Evolutionary conservation across 1,139 yeast species (phyloP).

Genomic region (Sugiyamaella neomexicana): DNA sequence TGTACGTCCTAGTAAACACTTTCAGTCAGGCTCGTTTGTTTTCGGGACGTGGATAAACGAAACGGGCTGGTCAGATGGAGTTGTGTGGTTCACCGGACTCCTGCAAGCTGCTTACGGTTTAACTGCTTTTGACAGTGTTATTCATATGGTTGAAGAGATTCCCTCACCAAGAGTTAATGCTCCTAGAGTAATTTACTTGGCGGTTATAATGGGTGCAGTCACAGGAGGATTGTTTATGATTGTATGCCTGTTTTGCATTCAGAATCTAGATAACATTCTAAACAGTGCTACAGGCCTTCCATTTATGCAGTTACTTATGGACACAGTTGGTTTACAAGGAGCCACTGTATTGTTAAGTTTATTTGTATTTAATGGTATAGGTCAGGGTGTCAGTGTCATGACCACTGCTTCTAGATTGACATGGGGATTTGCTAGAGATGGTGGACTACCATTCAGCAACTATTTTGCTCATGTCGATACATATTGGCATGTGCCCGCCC

Average conservation of each 20-base stretch:
- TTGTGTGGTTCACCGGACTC: constrained; percentile 51
- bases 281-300: constrained; percentile 59
- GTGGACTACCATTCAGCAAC: constrained; percentile 67
- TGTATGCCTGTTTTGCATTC: constrained; percentile 65
- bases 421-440: constrained; percentile 80
- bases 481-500: constrained; percentile 61
- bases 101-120: constrained; percentile 78
- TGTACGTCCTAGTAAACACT: constrained; percentile 25
- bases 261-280: constrained; percentile 65
- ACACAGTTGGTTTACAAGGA: constrained; percentile 74
- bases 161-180: constrained; percentile 70
- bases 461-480: constrained; percentile 67
- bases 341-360: constrained; percentile 25
- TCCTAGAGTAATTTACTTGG: constrained; percentile 68
- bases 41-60: constrained; percentile 31
- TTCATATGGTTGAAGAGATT: constrained; percentile 81
- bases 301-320: constrained; percentile 65
- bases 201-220: constrained; percentile 62
- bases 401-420: constrained; percentile 83
- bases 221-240: constrained; percentile 71
- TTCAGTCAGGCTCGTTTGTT: constrained; percentile 28
- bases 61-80: constrained; percentile 33
- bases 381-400: constrained; percentile 38
- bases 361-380: constrained; percentile 27
- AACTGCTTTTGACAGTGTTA: constrained; percentile 80